Conservation (phyloP, 441 rosid species). For the Pelargonium australe region DNA sequence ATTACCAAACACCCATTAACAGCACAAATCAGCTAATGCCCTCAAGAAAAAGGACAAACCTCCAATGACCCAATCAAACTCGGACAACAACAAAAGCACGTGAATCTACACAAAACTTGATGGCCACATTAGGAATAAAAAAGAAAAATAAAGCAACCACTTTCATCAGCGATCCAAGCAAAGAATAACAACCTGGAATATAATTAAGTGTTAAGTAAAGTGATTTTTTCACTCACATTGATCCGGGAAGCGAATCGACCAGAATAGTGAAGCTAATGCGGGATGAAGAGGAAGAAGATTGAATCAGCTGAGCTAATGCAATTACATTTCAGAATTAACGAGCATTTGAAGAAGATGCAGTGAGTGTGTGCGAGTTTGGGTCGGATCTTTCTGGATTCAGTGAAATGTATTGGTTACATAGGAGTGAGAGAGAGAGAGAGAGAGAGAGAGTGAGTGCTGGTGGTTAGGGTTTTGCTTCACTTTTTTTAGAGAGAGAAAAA, state of each 20-base stretch:
- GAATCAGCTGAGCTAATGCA: not conserved
- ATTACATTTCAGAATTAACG: not conserved
- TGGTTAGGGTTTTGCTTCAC: constrained; percentile 11
- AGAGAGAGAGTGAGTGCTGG: constrained; percentile 8
- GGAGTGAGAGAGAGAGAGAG: not conserved
- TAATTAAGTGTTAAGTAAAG: not conserved
- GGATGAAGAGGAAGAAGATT: not conserved
- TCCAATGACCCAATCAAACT: not conserved
- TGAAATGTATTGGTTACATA: not conserved
- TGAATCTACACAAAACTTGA: not conserved
- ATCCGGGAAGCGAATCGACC: not conserved
- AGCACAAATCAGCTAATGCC: not conserved
- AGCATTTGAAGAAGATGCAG: not conserved
- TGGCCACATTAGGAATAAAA: not conserved
- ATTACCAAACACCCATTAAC: not conserved
- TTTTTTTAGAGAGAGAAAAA: not conserved
- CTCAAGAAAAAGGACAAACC: not conserved
- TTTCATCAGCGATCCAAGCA: constrained; percentile 13
- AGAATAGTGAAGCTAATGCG: not conserved
- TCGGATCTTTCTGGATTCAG: not conserved
- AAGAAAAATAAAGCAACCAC: not conserved
- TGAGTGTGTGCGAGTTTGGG: not conserved
- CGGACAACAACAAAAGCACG: not conserved
- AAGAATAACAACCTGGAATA: constrained; percentile 10
- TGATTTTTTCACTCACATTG: not conserved